Evolutionary conservation across 2,329 filamentous ascomycete genomes (phyloP).

Genomic region (Fusarium begoniae): DNA sequence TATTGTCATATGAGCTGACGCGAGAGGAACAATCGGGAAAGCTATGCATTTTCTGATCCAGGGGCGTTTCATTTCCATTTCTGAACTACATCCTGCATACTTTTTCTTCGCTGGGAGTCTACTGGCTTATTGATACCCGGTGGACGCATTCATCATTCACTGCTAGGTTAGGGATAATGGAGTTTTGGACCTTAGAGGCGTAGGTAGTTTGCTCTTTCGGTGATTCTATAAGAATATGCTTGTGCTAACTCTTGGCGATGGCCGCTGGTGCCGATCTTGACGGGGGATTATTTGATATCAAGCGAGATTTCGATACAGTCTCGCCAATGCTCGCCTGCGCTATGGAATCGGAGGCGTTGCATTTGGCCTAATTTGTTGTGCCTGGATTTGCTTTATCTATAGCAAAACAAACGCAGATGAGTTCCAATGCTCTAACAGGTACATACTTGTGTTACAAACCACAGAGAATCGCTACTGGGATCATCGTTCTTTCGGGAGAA

Average conservation of each 20-base stretch:
- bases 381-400: not conserved
- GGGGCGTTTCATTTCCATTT: constrained; percentile 8
- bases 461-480: not conserved
- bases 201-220: not conserved
- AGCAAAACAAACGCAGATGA: not conserved
- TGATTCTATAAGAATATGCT: not conserved
- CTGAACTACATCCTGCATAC: not conserved
- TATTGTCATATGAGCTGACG: constrained; percentile 74
- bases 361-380: not conserved
- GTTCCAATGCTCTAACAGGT: not conserved
- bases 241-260: not conserved
- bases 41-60: constrained; percentile 48
- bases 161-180: constrained; percentile 5
- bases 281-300: not conserved
- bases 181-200: constrained; percentile 1
- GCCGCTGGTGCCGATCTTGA: not conserved
- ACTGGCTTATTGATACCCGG: constrained; percentile 29
- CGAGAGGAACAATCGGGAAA: constrained; percentile 51
- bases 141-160: constrained; percentile 7
- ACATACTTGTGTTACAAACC: not conserved
- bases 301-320: not conserved
- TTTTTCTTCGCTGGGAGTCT: constrained; percentile 10
- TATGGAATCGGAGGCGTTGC: not conserved
- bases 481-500: constrained; percentile 8
- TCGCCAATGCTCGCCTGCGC: not conserved